Evolutionary conservation across 2,329 filamentous ascomycete species (phyloP), one percentile per base, ranked within the genome.

Genomic region (Sordariomycetes sp.): DNA sequence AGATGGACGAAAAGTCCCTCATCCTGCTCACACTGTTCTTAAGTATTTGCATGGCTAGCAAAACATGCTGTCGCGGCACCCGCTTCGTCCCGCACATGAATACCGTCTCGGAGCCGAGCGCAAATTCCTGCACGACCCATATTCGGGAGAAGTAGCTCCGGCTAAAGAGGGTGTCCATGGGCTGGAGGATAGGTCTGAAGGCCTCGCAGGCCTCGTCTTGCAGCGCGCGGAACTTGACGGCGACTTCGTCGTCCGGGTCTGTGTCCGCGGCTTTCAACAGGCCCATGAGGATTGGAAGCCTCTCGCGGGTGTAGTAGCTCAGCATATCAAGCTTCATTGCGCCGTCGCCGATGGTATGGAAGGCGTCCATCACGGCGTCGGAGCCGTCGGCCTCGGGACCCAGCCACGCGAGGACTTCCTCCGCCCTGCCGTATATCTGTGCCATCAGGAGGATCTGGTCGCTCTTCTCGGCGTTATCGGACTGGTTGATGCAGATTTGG

Each of bases 401-500:
- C 6, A 63, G 53, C 62, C 62, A 63, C 8, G 60, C 28, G n/a
- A 60, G 22, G 20, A 61, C 58, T 34, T 65, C 61, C 10, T 39
- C 3, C 7, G 64, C 59, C 4, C 52, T 22, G 10, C 58, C 58
- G 60, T 64, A 65, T 39, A 65, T 60, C 10, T 54, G 53, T 45
- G 59, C 59, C 63, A 65, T 65, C 51, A 64, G 60, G 22, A 56
- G 28, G 17, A 65, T 60, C 39, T 65, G 63, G 3, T 57, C 35
- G 6, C 59, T 57, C 10, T 60, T 60, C 53, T 65, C 64, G 5
- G 53, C 45, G 20, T 52, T 45, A 35, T 62, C 58, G 6, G 35
- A 24, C 28, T 65, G 63, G 58, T 65, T 61, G 56, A 65, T 65
- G 55, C 63, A 65, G 12, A 65, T 60, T n/a, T 57, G 60, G 34